A percentile compares a stretch with the other conserved stretches of the same genome.
phyloP scores from a whole-genome alignment of 148 eudicot species.

The Linanthus parryae region DNA sequence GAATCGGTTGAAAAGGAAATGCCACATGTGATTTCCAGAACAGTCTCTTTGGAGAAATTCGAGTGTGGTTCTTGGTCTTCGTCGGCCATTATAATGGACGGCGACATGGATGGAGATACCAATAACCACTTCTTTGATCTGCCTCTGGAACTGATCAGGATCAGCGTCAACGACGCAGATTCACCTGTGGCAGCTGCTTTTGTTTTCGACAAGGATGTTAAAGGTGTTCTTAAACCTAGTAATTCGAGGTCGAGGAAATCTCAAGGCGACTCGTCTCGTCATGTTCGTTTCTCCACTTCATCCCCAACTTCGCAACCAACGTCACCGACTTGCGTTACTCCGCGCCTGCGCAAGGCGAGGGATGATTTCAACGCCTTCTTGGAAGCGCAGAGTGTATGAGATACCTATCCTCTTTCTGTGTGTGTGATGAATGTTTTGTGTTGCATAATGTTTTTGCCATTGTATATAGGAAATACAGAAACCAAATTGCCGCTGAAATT shows the following conservation, averaged over 20 bases:
- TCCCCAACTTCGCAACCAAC: conserved; percentile 25
- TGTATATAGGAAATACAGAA: no score
- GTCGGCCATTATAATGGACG: conserved; percentile 28
- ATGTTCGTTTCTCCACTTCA: conserved; percentile 51
- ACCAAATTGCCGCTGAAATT: no score
- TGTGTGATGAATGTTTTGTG: no score
- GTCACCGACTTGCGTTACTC: conserved; percentile 30
- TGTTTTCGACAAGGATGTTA: conserved; percentile 51
- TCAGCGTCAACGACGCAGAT: conserved; percentile 57
- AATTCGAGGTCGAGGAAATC: conserved; percentile 18
- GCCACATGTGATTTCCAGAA: conserved; percentile 42
- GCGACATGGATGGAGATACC: conserved; percentile 23
- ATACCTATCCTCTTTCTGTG: no score
- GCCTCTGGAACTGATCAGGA: conserved; percentile 67
- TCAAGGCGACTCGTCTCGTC: conserved; percentile 25
- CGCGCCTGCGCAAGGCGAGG: conserved; percentile 30
- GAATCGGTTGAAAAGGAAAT: not conserved
- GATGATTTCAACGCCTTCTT: conserved; percentile 59
- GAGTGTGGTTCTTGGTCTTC: conserved; percentile 81
- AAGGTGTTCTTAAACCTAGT: conserved; percentile 25
- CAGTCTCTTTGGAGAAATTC: conserved; percentile 69
- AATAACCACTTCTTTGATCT: conserved; percentile 64
- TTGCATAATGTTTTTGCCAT: no score
- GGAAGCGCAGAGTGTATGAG: conserved; percentile 46
- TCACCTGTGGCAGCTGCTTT: conserved; percentile 70